Conservation (phyloP, 2,329 filamentous ascomycete species). For the Fusarium sp. region DNA sequence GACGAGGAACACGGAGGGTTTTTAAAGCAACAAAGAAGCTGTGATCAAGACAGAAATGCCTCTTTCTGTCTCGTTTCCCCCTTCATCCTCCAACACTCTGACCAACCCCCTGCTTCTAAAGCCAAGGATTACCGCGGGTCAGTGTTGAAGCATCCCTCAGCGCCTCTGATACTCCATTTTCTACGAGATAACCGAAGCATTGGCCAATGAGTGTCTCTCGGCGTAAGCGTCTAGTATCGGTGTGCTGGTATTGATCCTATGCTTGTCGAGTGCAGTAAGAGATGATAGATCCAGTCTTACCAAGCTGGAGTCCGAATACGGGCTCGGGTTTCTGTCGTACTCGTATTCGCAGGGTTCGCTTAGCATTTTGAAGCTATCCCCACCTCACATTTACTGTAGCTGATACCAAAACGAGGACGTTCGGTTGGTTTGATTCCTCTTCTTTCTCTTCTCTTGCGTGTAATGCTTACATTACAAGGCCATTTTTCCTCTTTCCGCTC, state of each 20-base stretch:
- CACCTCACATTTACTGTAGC: background rate
- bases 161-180: slow-evolving; percentile 5
- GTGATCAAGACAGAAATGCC: background rate
- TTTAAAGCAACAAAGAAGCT: slow-evolving; percentile 6
- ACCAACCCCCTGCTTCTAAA: background rate
- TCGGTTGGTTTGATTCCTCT: background rate
- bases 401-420: too few species aligned
- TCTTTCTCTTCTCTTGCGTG: background rate
- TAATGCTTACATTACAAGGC: background rate
- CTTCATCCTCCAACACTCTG: background rate
- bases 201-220: slow-evolving; percentile 3
- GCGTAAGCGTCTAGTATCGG: background rate
- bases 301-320: slow-evolving; percentile 17
- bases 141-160: background rate
- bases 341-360: slow-evolving; percentile 22
- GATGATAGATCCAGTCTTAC: background rate
- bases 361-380: slow-evolving; percentile 5
- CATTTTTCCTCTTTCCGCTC: background rate
- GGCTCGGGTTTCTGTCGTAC: background rate
- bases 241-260: background rate
- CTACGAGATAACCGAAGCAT: background rate
- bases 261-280: background rate
- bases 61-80: background rate
- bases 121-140: slow-evolving; percentile 6
- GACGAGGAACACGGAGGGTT: background rate